Base-by-base conservation (phyloP, 257 asterid genomes). In the Coffea canephora region DNA sequence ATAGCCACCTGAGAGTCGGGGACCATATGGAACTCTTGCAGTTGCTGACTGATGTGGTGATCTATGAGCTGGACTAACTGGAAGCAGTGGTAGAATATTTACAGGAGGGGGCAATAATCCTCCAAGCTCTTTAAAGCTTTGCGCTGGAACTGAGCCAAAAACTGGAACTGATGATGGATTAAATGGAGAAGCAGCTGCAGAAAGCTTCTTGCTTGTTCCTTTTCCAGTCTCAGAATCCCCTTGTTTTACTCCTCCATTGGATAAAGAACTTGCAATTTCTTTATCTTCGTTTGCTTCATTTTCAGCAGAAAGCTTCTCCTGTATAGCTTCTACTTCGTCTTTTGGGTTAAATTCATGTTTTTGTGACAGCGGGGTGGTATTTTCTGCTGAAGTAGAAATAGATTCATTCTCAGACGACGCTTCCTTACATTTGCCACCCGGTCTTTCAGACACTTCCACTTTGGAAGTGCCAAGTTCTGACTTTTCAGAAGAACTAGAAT, bases 111-210 rank as follows among this genome's bases (percentile, higher is more conserved):
- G 97, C 77, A 91, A 85, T 74, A 93, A 84, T 68, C 96, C 98
- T 83, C 97, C 96, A 39, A 85, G 91, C 84, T 91, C 96, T 16
- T 86, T 88, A 73, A 86, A 86, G 41, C 82, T 91, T 46, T 92
- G 85, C 71, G 85, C 74, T 31, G 90, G 88, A 66, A 89, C 86
- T 36, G 97, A 71, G 70, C 91, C 92, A 78, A 89, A 90, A 68
- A 89, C 88, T 48, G 91, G 94, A 71, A 85, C 49, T 64, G 79
- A 79, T 11, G 95, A 84, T 19, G 97, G 97, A 81, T 83, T 93
- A 85, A 85, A 93, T 27, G 97, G 97, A 73, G 96, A 92, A 34
- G 97, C 97, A 65, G 97, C 91, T 46, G 97, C 96, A 23, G 96
- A 91, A 69, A 93, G 89, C 86, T 93, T 93, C 84, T 89, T 92